Percentiles rank a stretch among this genome's conserved stretches.
Evolutionary conservation across 257 asterid species (phyloP).

Genomic region (Mentha longifolia): DNA sequence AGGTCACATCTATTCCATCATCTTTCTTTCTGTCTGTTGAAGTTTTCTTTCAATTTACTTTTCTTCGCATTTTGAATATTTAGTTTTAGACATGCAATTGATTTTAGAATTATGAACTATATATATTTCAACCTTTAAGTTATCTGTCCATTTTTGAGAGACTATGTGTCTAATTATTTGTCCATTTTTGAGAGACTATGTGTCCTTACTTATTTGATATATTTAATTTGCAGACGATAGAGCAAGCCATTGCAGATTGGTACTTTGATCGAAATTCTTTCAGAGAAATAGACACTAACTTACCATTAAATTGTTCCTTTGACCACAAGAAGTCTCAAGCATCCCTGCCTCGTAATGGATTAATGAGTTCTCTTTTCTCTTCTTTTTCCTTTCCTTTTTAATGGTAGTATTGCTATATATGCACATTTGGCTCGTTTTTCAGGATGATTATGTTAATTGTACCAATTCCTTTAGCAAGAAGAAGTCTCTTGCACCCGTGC

Average conservation of each 20-base stretch:
- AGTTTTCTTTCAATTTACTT: no score
- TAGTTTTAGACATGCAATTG: not conserved
- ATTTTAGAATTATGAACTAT: no score
- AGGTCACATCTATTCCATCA: not conserved
- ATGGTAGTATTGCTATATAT: not conserved
- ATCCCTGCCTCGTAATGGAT: not conserved
- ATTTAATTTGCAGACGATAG: slow-evolving; percentile 12
- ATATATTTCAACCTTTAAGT: not conserved
- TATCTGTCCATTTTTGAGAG: not conserved
- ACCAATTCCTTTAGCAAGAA: no score
- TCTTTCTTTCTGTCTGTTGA: no score
- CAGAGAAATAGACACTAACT: not conserved
- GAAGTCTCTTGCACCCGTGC: no score
- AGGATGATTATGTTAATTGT: not conserved
- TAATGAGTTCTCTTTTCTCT: not conserved
- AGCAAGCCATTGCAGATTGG: slow-evolving; percentile 10
- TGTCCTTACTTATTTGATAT: not conserved
- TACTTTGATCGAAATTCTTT: slow-evolving; percentile 22
- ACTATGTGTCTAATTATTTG: not conserved
- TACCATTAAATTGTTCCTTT: slow-evolving; percentile 11
- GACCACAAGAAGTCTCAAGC: not conserved
- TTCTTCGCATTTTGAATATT: not conserved
- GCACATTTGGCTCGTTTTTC: not conserved
- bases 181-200: no score
- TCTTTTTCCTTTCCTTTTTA: not conserved